Base-by-base conservation (phyloP, 352 stramenopile genomes). In the Globisporangium iwayamae region DNA sequence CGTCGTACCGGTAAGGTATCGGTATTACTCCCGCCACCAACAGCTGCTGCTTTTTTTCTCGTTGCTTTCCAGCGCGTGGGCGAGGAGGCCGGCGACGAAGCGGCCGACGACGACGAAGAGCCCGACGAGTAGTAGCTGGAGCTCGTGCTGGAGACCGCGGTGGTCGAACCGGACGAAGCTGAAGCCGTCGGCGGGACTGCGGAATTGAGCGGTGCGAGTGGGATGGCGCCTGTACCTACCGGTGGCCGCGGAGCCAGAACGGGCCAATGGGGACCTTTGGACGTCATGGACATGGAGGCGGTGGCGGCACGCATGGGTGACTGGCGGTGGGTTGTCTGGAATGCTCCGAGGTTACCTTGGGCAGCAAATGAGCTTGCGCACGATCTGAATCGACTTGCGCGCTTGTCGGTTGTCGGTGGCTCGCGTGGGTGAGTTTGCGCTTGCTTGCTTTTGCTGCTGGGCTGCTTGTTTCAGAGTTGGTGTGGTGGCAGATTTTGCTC, bases 1-100 rank as follows among this genome's bases (percentile, higher is more conserved):
- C 67, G 70, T 0, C 68, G 70, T 59, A 59, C 57, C 57, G 69
- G 45, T 54, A 55, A 6, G 5, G 6, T 48, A 56, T 32, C 45
- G 57, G 30, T 63, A 56, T 63, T 32, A 3, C 41, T n/a, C 32
- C 41, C 39, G 10, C 39, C 36, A 41, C 6, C 43, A 39, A 14
- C 52, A 38, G 10, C 57, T 56, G 39, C 11, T 52, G 25, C 41
- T 55, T 9, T 14, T 41, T 41, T 41, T 41, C 36, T 55, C 32
- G 43, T 28, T 63, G 14, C 6, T 11, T 63, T 56, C 43, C 34
- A 56, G 13, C 20, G 6, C 34, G 25, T 39, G 18, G 54, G 34
- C 34, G 54, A 59, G 4, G 53, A 58, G 28, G 32, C 22, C 1
- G 18, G n/a, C 28, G 30, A 47, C 57, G 45, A 53, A 20, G 56